Evolutionary conservation across 768 basidiomycete genomes (phyloP).

Genomic region (Daedalea quercina): DNA sequence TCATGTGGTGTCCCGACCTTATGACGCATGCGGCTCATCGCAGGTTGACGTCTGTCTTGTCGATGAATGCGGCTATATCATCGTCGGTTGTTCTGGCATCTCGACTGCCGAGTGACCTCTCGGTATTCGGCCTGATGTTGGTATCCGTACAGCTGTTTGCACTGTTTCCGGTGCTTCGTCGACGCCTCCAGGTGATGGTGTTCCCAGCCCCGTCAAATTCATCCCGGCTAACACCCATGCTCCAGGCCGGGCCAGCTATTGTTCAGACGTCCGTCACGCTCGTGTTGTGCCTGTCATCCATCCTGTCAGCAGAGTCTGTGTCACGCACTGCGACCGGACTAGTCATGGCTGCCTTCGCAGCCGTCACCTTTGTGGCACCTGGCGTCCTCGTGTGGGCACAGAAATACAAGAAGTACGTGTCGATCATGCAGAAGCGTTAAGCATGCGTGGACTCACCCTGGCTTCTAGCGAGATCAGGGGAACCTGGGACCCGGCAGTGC

Average conservation of each 20-base stretch:
- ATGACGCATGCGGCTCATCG: neutral
- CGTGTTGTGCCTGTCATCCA: conserved; percentile 39
- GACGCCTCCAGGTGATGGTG: conserved; percentile 61
- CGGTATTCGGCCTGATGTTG: conserved; percentile 84
- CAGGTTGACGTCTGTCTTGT: conserved; percentile 77
- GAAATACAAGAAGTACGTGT: conserved; percentile 80
- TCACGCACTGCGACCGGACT: conserved; percentile 51
- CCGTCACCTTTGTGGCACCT: conserved; percentile 69
- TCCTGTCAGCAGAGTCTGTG: conserved; percentile 45
- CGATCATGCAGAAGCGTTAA: neutral
- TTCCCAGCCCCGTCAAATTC: neutral
- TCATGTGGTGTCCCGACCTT: conserved; percentile 4
- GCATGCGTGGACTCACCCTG: conserved; percentile 7
- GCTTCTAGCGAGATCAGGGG: conserved; percentile 72
- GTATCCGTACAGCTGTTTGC: conserved; percentile 81
- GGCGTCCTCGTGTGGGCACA: conserved; percentile 79
- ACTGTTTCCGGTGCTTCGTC: conserved; percentile 75
- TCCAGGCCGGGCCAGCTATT: conserved; percentile 39
- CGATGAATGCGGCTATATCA: conserved; percentile 88
- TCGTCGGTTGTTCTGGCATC: conserved; percentile 92
- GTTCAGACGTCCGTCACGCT: conserved; percentile 51
- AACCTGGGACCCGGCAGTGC: conserved; percentile 86
- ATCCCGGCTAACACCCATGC: conserved; percentile 1
- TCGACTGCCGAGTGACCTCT: conserved; percentile 72
- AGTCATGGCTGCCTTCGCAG: conserved; percentile 40